A percentile compares a stretch with the other conserved stretches of the same genome.
Evolutionary conservation across 176 grass and related monocot genomes (phyloP).

Genomic region (Rhynchospora breviuscula): DNA sequence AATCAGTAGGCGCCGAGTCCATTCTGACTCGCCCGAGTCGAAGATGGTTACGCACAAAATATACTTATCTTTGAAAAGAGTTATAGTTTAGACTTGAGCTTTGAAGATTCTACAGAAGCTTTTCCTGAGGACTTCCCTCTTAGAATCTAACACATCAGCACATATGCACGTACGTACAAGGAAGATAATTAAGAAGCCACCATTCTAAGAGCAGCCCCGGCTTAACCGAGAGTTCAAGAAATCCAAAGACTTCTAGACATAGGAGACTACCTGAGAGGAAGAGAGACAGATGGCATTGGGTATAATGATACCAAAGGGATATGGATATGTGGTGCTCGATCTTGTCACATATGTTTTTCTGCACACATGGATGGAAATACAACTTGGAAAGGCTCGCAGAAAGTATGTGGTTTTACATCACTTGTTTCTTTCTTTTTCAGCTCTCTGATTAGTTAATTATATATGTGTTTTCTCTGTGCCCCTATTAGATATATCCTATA

Average conservation of each 20-base stretch:
- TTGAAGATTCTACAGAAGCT: not conserved
- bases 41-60: slow-evolving; percentile 1
- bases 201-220: not conserved
- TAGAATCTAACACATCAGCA: not conserved
- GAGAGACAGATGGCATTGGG: slow-evolving; percentile 45
- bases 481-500: not conserved
- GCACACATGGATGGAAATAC: slow-evolving; percentile 88
- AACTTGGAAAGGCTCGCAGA: slow-evolving; percentile 67
- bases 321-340: slow-evolving; percentile 71
- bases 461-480: not conserved
- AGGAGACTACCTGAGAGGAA: not conserved
- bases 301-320: slow-evolving; percentile 66
- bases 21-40: no score
- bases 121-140: not conserved
- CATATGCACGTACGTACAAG: not conserved
- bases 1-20: no score
- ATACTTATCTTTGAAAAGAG: slow-evolving; percentile 7
- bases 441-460: not conserved
- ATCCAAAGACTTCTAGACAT: slow-evolving; percentile 7
- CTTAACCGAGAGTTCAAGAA: not conserved
- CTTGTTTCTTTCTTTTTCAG: not conserved
- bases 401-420: slow-evolving; percentile 32
- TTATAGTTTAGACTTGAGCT: not conserved
- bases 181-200: not conserved
- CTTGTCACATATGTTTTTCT: slow-evolving; percentile 65